phyloP scores from a whole-genome alignment of 1,139 yeast genomes.

The Protomyces pachydermus region DNA sequence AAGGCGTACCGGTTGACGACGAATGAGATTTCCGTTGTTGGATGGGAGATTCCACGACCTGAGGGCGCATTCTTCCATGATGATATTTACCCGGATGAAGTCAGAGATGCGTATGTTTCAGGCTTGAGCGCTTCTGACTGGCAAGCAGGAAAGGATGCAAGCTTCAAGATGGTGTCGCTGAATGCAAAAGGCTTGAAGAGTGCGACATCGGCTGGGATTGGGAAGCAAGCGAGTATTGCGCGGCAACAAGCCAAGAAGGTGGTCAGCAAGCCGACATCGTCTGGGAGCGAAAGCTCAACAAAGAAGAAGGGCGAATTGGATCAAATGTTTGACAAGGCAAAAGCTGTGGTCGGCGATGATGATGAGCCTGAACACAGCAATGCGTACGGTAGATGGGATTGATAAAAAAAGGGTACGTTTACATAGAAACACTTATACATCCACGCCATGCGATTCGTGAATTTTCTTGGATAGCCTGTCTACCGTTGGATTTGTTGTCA shows the following conservation, averaged over 20 bases:
- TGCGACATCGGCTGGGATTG: conserved; percentile 15
- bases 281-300: background rate
- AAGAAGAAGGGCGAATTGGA: conserved; percentile 18
- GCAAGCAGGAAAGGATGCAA: background rate
- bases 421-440: background rate
- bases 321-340: conserved; percentile 22
- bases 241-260: background rate
- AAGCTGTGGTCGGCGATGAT: conserved; percentile 1
- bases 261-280: background rate
- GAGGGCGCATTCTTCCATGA: conserved; percentile 25
- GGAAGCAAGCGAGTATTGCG: background rate
- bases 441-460: background rate
- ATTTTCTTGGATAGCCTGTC: background rate
- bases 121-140: background rate
- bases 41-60: conserved; percentile 21
- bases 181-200: conserved; percentile 7
- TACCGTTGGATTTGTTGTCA: background rate
- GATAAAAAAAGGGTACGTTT: too few relatives aligned
- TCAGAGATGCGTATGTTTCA: conserved; percentile 6
- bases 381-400: conserved; percentile 19
- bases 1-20: conserved; percentile 32
- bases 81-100: conserved; percentile 15
- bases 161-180: conserved; percentile 1
- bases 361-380: conserved; percentile 20
- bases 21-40: conserved; percentile 18